These are phyloP conservation scores for Pleurotus ostreatus DNA, from an alignment of 768 basidiomycete genomes.

Conservation along the genomic window DNA sequence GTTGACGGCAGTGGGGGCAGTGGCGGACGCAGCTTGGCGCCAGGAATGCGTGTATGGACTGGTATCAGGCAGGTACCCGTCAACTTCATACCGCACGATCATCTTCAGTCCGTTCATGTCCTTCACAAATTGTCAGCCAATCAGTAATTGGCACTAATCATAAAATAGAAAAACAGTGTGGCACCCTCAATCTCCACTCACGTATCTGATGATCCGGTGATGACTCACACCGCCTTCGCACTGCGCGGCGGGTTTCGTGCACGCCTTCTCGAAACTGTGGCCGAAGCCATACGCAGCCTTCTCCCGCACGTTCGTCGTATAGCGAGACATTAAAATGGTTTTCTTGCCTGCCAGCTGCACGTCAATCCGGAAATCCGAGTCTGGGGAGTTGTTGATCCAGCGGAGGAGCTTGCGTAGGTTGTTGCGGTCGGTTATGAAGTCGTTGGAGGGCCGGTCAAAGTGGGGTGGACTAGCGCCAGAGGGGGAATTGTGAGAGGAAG, in stretches of 20 bases:
- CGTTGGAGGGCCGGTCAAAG: slow-evolving; percentile 40
- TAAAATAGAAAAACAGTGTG: neutral
- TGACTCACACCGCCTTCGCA: slow-evolving; percentile 53
- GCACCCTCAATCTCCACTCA: slow-evolving; percentile 26
- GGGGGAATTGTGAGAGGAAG: slow-evolving; percentile 20
- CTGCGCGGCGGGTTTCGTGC: slow-evolving; percentile 42
- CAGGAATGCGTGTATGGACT: slow-evolving; percentile 17
- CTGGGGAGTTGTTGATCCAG: slow-evolving; percentile 40
- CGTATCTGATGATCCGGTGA: slow-evolving; percentile 60
- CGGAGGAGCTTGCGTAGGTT: slow-evolving; percentile 58
- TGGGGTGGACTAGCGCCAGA: slow-evolving; percentile 1
- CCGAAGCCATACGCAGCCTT: slow-evolving; percentile 43
- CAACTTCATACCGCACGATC: slow-evolving; percentile 58
- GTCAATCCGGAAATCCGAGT: slow-evolving; percentile 64
- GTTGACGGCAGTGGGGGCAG: slow-evolving; percentile 23
- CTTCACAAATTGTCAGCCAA: slow-evolving; percentile 25
- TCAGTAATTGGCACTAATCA: neutral
- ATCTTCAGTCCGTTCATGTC: slow-evolving; percentile 54
- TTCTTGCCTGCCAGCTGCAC: slow-evolving; percentile 53
- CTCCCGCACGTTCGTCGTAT: slow-evolving; percentile 40
- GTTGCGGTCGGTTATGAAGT: slow-evolving; percentile 63
- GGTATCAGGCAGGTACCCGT: slow-evolving; percentile 36
- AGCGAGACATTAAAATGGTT: slow-evolving; percentile 62
- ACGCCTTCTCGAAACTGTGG: slow-evolving; percentile 56
- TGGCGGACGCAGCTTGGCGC: neutral